A percentile compares a stretch with the other conserved stretches of the same genome.
phyloP scores from a whole-genome alignment of 2,329 filamentous ascomycete genomes.

The Sordariomycetes sp. region DNA sequence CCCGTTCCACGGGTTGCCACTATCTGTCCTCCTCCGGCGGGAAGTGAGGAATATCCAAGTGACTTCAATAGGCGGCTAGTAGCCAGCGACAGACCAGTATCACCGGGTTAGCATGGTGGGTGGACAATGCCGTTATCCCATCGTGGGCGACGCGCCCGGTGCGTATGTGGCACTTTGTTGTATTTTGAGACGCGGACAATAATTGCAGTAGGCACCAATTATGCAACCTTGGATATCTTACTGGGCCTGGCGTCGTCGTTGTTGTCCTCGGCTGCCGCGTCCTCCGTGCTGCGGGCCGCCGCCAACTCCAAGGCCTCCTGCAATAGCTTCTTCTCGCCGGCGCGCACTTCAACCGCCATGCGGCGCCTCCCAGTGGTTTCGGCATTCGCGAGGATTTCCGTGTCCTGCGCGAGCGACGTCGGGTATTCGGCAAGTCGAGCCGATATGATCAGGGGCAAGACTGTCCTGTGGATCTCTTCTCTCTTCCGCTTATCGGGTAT shows the following conservation, averaged over 20 bases:
- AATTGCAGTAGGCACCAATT: neutral
- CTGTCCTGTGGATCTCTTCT: slow-evolving; percentile 31
- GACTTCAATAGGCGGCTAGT: too few relatives aligned
- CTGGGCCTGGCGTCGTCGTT: slow-evolving; percentile 15
- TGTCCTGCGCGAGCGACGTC: slow-evolving; percentile 25
- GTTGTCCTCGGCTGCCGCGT: slow-evolving; percentile 14
- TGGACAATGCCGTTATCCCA: too few relatives aligned
- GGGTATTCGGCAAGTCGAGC: slow-evolving; percentile 27
- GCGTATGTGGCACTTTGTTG: neutral
- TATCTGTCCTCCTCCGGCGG: too few relatives aligned
- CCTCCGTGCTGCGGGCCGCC: slow-evolving; percentile 13
- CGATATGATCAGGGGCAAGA: slow-evolving; percentile 26
- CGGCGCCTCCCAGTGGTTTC: slow-evolving; percentile 22
- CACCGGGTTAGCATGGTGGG: too few relatives aligned
- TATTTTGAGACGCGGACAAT: neutral
- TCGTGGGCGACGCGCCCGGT: too few relatives aligned
- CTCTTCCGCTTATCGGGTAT: slow-evolving; percentile 38
- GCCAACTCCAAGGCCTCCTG: slow-evolving; percentile 34
- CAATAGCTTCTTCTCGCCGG: slow-evolving; percentile 63
- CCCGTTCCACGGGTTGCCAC: too few relatives aligned
- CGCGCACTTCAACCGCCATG: slow-evolving; percentile 58
- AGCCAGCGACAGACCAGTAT: too few relatives aligned
- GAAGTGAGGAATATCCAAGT: too few relatives aligned
- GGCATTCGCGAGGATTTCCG: slow-evolving; percentile 23
- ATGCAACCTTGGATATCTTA: slow-evolving; percentile 19